phyloP scores from a whole-genome alignment of 495 filamentous ascomycete species.

The Chaetomidium leptoderma region DNA sequence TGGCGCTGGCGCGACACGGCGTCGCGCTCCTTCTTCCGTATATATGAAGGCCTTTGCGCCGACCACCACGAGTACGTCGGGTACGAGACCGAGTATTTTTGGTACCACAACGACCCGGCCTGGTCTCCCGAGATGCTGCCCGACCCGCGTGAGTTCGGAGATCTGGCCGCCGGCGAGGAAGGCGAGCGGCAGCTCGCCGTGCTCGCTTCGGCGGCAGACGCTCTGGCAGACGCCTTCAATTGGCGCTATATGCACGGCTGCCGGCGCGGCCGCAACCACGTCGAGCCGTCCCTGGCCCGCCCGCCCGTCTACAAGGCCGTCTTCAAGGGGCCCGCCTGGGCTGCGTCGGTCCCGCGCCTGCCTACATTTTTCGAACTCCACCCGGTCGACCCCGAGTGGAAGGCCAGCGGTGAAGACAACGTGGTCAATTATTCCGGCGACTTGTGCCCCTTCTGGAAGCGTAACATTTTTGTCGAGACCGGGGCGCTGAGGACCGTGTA shows the following conservation, averaged over 20 bases:
- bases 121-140: conserved; percentile 6
- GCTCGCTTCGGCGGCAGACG: conserved; percentile 1
- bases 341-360: conserved; percentile 8
- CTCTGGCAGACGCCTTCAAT: conserved; percentile 9
- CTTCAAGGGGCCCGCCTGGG: conserved; percentile 9
- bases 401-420: neutral
- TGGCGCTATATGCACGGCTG: conserved; percentile 11
- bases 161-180: conserved; percentile 5
- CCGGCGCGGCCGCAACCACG: conserved; percentile 6
- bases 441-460: conserved; percentile 11
- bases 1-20: conserved; percentile 11
- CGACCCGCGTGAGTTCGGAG: conserved; percentile 12
- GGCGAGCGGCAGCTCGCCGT: conserved; percentile 8
- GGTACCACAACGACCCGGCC: conserved; percentile 8
- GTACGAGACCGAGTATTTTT: conserved; percentile 12
- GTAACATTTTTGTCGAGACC: conserved; percentile 7
- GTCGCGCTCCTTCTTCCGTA: conserved; percentile 4
- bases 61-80: conserved; percentile 4
- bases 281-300: neutral
- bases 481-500: neutral
- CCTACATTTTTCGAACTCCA: conserved; percentile 7
- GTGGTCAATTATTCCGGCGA: conserved; percentile 2
- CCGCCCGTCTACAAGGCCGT: conserved; percentile 1
- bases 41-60: conserved; percentile 5
- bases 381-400: conserved; percentile 2